Conservation (phyloP, 164 flowering plant genomes). For the Vitis rupestris region DNA sequence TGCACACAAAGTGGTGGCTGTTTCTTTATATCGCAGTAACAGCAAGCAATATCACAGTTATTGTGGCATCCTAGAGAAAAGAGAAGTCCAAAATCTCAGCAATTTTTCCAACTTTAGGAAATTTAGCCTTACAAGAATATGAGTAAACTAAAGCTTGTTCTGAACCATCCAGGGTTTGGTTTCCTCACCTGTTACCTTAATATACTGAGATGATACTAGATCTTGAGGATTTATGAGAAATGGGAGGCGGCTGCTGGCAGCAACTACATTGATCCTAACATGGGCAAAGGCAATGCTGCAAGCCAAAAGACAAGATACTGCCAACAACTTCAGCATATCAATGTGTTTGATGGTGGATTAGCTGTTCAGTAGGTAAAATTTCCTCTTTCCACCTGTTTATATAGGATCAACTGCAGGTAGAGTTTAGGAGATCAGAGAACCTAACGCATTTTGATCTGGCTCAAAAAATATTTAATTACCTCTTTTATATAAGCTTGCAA, state of each 20-base stretch:
- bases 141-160: not conserved
- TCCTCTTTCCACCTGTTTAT: not conserved
- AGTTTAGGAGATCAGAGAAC: conserved; percentile 9
- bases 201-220: conserved; percentile 19
- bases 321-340: conserved; percentile 19
- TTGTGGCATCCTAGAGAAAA: conserved; percentile 48
- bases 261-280: conserved; percentile 11
- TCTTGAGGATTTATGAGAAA: conserved; percentile 11
- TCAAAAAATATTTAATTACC: not conserved
- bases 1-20: conserved; percentile 55
- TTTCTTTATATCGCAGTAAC: conserved; percentile 43
- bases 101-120: no score
- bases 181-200: conserved; percentile 37
- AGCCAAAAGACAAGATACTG: conserved; percentile 14
- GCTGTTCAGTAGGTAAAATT: conserved; percentile 3
- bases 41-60: conserved; percentile 54
- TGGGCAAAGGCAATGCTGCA: conserved; percentile 8
- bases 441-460: conserved; percentile 10
- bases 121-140: no score
- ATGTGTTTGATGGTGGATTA: not conserved
- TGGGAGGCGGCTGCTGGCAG: conserved; percentile 23
- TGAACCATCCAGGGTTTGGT: not conserved
- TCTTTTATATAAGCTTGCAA: not conserved
- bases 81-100: not conserved
- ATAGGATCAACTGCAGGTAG: not conserved